A percentile compares a stretch with the other conserved stretches of the same genome.
These are phyloP conservation scores for Suhomyces bokatorum DNA, from an alignment of 1,139 yeast genomes.

Conservation along the genomic window DNA sequence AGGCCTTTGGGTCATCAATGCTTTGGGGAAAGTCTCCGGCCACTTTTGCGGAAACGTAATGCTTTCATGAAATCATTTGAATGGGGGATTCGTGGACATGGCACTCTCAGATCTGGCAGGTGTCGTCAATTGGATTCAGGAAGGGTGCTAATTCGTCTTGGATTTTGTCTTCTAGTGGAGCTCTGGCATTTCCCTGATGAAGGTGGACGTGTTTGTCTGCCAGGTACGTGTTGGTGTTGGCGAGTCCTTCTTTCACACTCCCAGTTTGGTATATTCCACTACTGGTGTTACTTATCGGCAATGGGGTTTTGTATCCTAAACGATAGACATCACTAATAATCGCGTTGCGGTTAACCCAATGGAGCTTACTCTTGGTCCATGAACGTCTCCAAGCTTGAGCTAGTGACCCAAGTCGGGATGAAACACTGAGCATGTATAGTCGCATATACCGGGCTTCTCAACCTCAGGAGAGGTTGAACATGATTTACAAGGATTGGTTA, in stretches of 20 bases:
- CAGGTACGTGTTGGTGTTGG: not conserved
- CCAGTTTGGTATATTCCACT: conserved; percentile 16
- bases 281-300: conserved; percentile 49
- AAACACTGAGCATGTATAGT: conserved; percentile 52
- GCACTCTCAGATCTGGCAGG: not conserved
- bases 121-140: not conserved
- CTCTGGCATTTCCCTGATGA: conserved; percentile 16
- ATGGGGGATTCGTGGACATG: not conserved
- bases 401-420: conserved; percentile 1
- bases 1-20: conserved; percentile 38
- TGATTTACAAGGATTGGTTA: conserved; percentile 19
- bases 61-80: conserved; percentile 39
- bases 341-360: conserved; percentile 63
- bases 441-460: conserved; percentile 65
- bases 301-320: conserved; percentile 58
- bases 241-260: conserved; percentile 8
- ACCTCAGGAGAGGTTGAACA: conserved; percentile 27
- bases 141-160: conserved; percentile 16
- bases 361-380: conserved; percentile 86
- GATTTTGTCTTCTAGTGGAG: conserved; percentile 19
- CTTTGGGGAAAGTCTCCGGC: conserved; percentile 98
- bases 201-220: not conserved
- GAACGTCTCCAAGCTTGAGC: conserved; percentile 40
- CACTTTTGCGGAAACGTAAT: conserved; percentile 64
- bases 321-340: conserved; percentile 82